Conservation (phyloP, 805 yeast genomes). For the Myxozyma vanderwaltii region DNA sequence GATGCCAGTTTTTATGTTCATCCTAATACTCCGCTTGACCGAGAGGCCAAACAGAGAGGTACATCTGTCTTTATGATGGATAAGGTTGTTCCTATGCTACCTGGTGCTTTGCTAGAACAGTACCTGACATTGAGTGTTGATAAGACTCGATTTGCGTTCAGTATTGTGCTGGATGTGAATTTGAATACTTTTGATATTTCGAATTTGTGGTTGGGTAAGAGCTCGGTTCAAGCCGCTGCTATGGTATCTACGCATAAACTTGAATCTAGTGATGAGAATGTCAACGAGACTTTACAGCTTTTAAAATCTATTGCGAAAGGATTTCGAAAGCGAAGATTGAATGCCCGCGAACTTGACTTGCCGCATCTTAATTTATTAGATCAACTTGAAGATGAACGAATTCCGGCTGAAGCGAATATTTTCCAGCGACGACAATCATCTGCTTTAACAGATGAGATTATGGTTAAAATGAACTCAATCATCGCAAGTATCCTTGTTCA, state of each 20-base stretch:
- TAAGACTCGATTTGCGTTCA: slow-evolving; percentile 64
- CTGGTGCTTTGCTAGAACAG: slow-evolving; percentile 60
- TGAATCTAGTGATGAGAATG: background rate
- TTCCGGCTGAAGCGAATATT: slow-evolving; percentile 68
- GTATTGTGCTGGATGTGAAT: slow-evolving; percentile 80
- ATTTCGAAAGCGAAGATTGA: slow-evolving; percentile 68
- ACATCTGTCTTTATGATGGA: slow-evolving; percentile 88
- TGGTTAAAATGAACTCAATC: slow-evolving; percentile 77
- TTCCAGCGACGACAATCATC: slow-evolving; percentile 62
- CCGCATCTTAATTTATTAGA: slow-evolving; percentile 66
- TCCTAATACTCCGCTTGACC: slow-evolving; percentile 76
- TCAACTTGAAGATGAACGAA: slow-evolving; percentile 83
- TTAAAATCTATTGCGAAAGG: slow-evolving; percentile 55
- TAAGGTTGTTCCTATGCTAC: slow-evolving; percentile 65
- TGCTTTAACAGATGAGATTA: slow-evolving; percentile 69
- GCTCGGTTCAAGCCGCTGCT: slow-evolving; percentile 65
- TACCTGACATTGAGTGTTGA: slow-evolving; percentile 61
- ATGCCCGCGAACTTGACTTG: slow-evolving; percentile 49
- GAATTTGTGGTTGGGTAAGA: slow-evolving; percentile 75
- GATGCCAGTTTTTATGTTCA: slow-evolving; percentile 75
- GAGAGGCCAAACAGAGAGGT: slow-evolving; percentile 87
- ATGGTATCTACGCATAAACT: slow-evolving; percentile 57
- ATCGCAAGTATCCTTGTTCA: slow-evolving; percentile 81
- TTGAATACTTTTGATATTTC: slow-evolving; percentile 69
- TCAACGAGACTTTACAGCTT: background rate